Conservation (phyloP, 75 land plant genomes). For the Pinus taeda region DNA sequence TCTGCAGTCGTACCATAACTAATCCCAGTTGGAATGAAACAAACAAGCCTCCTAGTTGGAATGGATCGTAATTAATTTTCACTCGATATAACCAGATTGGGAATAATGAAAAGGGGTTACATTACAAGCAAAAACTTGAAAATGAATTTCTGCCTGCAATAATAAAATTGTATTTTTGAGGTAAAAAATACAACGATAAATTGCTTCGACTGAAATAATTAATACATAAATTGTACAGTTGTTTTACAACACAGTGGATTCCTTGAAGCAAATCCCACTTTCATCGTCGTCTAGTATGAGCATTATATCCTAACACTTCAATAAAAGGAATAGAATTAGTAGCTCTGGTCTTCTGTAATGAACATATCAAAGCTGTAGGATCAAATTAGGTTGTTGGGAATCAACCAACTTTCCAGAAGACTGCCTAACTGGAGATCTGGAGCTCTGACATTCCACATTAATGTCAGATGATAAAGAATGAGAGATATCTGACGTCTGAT, state of each 20-base stretch:
- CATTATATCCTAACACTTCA: background rate
- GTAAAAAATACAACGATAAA: background rate
- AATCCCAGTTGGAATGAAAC: no score
- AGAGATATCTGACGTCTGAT: slow-evolving; percentile 22
- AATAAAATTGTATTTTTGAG: background rate
- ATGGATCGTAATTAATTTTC: no score
- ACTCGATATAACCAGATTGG: no score
- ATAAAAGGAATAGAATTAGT: background rate
- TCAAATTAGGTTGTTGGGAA: slow-evolving; percentile 66
- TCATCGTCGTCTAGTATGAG: background rate
- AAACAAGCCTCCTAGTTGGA: no score
- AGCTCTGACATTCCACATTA: slow-evolving; percentile 47
- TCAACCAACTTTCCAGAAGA: slow-evolving; percentile 35
- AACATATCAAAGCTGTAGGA: slow-evolving; percentile 55
- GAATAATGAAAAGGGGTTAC: background rate
- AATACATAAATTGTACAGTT: slow-evolving; percentile 8
- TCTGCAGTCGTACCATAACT: no score
- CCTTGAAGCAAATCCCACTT: background rate
- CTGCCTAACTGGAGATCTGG: slow-evolving; percentile 48
- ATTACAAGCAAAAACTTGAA: background rate
- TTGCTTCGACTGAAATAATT: background rate
- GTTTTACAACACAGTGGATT: slow-evolving; percentile 3
- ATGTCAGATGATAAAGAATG: slow-evolving; percentile 45
- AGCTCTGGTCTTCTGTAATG: background rate
- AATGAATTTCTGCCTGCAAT: background rate